Evolutionary conservation across 2,329 filamentous ascomycete species (phyloP), one percentile per base, ranked within the genome.

Genomic region (Botrytis cinerea): DNA sequence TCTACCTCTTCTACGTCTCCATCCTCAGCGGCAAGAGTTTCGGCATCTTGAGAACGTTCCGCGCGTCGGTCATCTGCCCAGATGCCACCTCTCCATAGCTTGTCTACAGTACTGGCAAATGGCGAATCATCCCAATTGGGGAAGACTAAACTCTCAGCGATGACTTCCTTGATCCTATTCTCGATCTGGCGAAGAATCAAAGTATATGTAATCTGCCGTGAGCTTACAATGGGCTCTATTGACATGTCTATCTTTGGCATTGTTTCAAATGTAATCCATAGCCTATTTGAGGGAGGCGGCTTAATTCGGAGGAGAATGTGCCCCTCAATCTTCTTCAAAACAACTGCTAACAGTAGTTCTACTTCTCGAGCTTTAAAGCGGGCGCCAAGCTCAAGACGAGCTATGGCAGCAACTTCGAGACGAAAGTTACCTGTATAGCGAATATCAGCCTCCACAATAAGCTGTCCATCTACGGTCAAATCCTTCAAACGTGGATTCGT

Each of bases 121-220:
- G 96, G 94, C 38, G 94, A 88, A 81, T 99, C 96, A 77, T 99
- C 96, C 95, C 96, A 99, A 80, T 97, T 97, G 0, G 96, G 96
- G 73, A 92, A 86, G 2, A 99, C 96, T 32, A 98, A 82, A 1
- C 94, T 97, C 83, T 99, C 96, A 16, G 92, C 93, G 74, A 99
- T 87, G 14, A 98, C 94, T 82, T 98, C 95, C 79, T 97, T 93
- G 81, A 99, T 98, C 68, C 94, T 89, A 80, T 93, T 97, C 82
- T 99, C 96, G 74, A 99, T 98, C 75, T 97, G 93, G 68, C 94
- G 90, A 20, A 98, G 87, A 72, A 99, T 96, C 74, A 97, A 88
- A 2, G 92, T 93, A 82, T 97, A 98, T 0, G 96, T 98, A 76
- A 99, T 97, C 81, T 98, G 95, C 73, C 95, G 90, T 22, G 94